Conservation (phyloP, 2,329 filamentous ascomycete species). For the Sporothrix curviconia region DNA sequence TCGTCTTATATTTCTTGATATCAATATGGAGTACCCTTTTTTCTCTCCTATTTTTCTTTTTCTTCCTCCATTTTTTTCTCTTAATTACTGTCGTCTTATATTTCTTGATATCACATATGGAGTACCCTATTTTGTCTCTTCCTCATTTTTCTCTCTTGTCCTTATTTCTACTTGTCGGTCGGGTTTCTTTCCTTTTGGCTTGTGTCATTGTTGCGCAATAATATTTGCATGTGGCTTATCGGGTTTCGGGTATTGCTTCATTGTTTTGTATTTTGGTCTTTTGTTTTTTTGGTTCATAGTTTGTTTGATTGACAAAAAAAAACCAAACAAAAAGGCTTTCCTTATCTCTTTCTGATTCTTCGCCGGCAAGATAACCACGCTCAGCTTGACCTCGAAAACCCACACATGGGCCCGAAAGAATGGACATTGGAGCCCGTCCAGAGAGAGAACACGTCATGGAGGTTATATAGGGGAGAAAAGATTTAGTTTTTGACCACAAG, state of each 20-base stretch:
- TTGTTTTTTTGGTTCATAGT: not conserved
- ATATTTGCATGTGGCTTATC: too few species aligned
- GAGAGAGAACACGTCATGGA: too few species aligned
- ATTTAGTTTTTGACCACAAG: too few species aligned
- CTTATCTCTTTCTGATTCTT: not conserved
- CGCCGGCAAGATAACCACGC: too few species aligned
- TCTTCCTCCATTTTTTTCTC: not conserved
- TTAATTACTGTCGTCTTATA: not conserved
- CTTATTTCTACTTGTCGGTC: not conserved
- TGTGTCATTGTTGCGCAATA: too few species aligned
- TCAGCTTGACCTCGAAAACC: too few species aligned
- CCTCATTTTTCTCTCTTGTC: not conserved
- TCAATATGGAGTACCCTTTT: conserved; percentile 1
- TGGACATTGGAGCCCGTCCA: too few species aligned
- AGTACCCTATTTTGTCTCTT: too few species aligned
- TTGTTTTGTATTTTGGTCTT: not conserved
- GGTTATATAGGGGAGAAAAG: too few species aligned
- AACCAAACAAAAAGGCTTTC: not conserved
- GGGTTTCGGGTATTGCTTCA: not conserved
- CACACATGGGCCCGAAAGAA: too few species aligned
- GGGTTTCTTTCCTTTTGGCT: not conserved
- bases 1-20: not conserved
- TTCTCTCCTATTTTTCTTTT: not conserved
- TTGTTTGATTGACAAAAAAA: not conserved
- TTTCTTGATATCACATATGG: too few species aligned